Evolutionary conservation across 78 protist species (phyloP).

Genomic region (Dictyostelium firmibasis): DNA sequence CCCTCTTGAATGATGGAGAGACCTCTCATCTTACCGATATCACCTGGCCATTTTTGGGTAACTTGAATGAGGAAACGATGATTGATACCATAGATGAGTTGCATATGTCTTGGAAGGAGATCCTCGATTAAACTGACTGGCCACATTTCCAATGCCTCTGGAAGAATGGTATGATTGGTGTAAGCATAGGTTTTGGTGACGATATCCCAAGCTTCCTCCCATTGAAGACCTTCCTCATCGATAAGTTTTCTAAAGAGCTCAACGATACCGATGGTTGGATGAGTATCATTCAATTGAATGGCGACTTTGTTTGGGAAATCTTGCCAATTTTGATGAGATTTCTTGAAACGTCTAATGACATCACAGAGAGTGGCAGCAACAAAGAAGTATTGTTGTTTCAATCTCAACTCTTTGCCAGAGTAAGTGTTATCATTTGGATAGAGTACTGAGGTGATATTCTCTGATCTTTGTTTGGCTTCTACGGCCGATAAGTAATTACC

Average conservation of each 20-base stretch:
- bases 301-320: constrained; percentile 80
- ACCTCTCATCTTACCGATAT: constrained; percentile 67
- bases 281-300: constrained; percentile 98
- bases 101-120: constrained; percentile 96
- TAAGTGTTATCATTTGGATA: constrained; percentile 97
- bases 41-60: constrained; percentile 84
- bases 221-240: constrained; percentile 88
- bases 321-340: constrained; percentile 49
- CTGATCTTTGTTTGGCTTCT: constrained; percentile 88
- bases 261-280: constrained; percentile 95
- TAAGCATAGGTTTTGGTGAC: constrained; percentile 86
- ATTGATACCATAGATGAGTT: constrained; percentile 97
- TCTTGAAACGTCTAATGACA: constrained; percentile 92
- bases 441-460: constrained; percentile 93
- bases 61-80: constrained; percentile 81
- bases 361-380: constrained; percentile 95
- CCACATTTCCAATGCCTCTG: constrained; percentile 99
- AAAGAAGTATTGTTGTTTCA: constrained; percentile 98
- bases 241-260: constrained; percentile 92
- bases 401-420: constrained; percentile 95
- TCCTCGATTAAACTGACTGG: constrained; percentile 88
- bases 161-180: constrained; percentile 99
- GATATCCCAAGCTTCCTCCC: constrained; percentile 95
- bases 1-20: constrained; percentile 95
- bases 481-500: constrained; percentile 95